phyloP scores from a whole-genome alignment of 345 rosid genomes.

The Euphorbia lathyris region DNA sequence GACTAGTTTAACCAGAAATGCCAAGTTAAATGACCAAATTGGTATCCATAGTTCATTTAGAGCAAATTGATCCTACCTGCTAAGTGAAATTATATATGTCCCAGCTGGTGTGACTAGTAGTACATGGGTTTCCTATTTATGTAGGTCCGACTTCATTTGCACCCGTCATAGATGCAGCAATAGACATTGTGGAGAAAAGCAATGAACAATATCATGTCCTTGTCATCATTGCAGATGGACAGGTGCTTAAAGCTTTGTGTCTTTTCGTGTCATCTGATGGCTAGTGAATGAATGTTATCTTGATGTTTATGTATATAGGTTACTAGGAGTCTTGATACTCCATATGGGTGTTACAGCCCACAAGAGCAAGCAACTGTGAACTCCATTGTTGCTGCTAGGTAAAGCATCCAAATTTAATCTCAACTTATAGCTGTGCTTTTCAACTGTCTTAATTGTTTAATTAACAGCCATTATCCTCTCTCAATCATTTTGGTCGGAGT shows the following conservation, averaged over 20 bases:
- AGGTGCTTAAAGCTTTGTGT: constrained; percentile 36
- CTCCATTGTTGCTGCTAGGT: constrained; percentile 94
- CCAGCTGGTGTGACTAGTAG: not conserved
- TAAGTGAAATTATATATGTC: constrained; percentile 2
- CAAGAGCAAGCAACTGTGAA: constrained; percentile 82
- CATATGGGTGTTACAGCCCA: constrained; percentile 59
- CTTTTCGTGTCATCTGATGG: constrained; percentile 1
- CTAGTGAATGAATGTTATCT: not conserved
- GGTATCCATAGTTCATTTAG: no score
- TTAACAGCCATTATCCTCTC: constrained; percentile 67
- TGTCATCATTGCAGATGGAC: constrained; percentile 93
- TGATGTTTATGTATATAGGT: constrained; percentile 37
- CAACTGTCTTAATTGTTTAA: constrained; percentile 19
- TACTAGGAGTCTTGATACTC: constrained; percentile 59
- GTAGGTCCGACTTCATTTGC: constrained; percentile 97
- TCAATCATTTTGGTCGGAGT: constrained; percentile 91
- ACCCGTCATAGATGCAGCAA: constrained; percentile 77
- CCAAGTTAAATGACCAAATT: no score
- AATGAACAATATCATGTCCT: constrained; percentile 84
- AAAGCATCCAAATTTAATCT: constrained; percentile 18
- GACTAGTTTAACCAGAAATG: no score
- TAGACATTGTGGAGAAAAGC: constrained; percentile 72
- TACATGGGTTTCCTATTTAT: not conserved
- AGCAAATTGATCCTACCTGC: no score
- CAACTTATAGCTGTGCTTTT: constrained; percentile 6